Conservation (phyloP, 345 rosid genomes). For the Eucalyptus regnans region DNA sequence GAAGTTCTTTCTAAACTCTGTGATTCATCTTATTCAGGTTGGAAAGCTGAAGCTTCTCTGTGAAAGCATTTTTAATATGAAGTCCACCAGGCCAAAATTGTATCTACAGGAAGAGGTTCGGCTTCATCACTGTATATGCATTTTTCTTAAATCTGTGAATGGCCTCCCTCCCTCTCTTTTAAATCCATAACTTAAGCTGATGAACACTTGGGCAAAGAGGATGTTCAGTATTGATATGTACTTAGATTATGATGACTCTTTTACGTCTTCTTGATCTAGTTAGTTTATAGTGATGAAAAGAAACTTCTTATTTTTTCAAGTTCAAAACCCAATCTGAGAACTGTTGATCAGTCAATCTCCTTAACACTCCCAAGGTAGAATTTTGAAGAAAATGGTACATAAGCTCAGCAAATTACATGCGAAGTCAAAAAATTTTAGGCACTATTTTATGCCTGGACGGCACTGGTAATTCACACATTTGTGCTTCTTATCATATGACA, state of each 20-base stretch:
- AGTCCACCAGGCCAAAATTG: conserved; percentile 38
- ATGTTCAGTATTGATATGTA: background rate
- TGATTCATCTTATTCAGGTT: conserved; percentile 20
- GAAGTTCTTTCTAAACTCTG: background rate
- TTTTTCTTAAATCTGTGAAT: background rate
- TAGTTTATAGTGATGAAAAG: background rate
- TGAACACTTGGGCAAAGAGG: background rate
- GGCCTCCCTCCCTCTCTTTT: background rate
- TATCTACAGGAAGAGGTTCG: conserved; percentile 68
- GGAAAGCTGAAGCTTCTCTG: conserved; percentile 81
- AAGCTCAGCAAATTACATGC: background rate
- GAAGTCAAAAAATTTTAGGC: background rate
- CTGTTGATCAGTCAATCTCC: background rate
- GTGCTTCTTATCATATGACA: background rate
- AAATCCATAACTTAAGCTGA: background rate
- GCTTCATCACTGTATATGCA: background rate
- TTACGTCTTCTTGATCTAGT: background rate
- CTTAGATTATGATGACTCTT: background rate
- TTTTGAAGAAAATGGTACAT: background rate
- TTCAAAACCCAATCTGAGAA: background rate
- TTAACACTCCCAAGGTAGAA: background rate
- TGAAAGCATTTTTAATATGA: conserved; percentile 69
- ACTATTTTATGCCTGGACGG: background rate
- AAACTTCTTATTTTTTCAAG: background rate
- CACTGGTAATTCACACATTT: background rate